A percentile compares a stretch with the other conserved stretches of the same genome.
Conservation (phyloP, 1,284 basidiomycete species). For the Ganoderma resinaceum region DNA sequence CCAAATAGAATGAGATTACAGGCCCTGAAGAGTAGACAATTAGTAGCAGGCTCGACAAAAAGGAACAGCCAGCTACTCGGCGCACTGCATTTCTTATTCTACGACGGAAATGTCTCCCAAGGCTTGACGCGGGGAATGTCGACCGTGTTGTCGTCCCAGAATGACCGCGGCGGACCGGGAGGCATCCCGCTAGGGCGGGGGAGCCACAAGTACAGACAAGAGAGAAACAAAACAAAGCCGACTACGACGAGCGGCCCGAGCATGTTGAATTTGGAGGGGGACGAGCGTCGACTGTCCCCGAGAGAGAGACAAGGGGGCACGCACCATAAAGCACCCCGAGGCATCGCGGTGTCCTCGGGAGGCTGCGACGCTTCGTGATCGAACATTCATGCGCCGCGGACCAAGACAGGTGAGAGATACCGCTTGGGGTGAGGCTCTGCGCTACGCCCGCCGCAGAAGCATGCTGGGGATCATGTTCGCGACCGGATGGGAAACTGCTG, state of each 20-base stretch:
- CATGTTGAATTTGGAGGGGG: not conserved
- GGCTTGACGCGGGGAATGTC: slow-evolving; percentile 10
- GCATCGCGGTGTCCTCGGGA: no score
- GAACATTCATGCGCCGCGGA: not conserved
- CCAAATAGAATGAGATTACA: not conserved
- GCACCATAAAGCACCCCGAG: not conserved
- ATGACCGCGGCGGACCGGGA: slow-evolving; percentile 11
- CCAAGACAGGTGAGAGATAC: not conserved
- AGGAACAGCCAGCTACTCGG: not conserved
- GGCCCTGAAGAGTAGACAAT: not conserved
- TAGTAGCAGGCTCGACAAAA: not conserved
- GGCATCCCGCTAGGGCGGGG: slow-evolving; percentile 11
- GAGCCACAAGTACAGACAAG: not conserved
- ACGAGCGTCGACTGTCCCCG: not conserved
- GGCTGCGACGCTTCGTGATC: no score
- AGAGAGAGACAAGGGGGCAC: not conserved
- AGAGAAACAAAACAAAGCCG: not conserved
- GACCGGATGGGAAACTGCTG: no score
- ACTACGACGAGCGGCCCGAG: not conserved
- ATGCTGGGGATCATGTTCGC: no score
- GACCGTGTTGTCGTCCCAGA: slow-evolving; percentile 10
- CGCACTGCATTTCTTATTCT: slow-evolving; percentile 17
- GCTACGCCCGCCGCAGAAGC: not conserved
- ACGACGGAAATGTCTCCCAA: slow-evolving; percentile 14
- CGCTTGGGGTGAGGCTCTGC: not conserved